Conservation (phyloP, 495 filamentous ascomycete genomes). For the Penicillium longicatenatum region DNA sequence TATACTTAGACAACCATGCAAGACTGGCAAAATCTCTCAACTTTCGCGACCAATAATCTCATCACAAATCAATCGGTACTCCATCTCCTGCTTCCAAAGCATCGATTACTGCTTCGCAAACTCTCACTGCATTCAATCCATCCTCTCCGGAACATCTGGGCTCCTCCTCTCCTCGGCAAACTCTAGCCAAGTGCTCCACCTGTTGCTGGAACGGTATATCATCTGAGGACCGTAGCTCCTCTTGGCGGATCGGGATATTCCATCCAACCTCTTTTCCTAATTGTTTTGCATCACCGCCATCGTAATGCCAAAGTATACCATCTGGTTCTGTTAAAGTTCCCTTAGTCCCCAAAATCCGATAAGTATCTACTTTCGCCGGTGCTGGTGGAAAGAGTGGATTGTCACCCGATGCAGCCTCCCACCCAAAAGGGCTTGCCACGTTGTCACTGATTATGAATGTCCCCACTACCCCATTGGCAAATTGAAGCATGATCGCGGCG, state of each 20-base stretch:
- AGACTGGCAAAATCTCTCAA: no score
- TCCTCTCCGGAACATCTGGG: background rate
- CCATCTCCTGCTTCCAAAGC: background rate
- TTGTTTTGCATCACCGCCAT: background rate
- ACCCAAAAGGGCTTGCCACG: no score
- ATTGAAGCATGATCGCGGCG: no score
- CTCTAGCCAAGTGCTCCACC: background rate
- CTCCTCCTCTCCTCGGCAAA: background rate
- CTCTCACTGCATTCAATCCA: background rate
- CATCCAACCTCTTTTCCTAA: background rate
- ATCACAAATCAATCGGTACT: background rate
- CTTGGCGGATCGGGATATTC: background rate
- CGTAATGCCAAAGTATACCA: background rate
- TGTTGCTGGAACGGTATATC: background rate
- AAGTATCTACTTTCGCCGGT: background rate
- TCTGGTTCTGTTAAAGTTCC: background rate
- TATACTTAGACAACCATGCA: no score
- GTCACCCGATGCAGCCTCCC: background rate
- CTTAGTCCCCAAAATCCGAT: background rate
- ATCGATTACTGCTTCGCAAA: background rate
- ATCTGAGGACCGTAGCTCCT: background rate
- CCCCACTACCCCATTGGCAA: no score
- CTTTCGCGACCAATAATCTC: no score
- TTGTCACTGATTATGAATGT: no score
- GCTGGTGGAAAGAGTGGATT: background rate